Conservation (phyloP, 2,329 filamentous ascomycete genomes). For the Sporothrix dimorphospora region DNA sequence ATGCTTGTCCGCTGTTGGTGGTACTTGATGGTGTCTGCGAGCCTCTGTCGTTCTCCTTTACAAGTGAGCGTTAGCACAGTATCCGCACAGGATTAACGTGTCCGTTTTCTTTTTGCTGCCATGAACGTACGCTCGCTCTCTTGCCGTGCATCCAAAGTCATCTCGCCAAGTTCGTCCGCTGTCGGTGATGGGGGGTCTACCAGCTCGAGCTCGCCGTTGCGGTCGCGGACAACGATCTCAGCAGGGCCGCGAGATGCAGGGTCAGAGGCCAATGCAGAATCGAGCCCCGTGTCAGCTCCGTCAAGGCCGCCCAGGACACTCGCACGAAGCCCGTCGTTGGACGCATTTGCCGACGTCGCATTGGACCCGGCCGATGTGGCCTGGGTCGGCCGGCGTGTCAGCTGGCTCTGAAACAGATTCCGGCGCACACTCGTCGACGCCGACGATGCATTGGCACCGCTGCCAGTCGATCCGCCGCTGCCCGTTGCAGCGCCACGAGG, state of each 20-base stretch:
- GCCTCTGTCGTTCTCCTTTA: conserved; percentile 60
- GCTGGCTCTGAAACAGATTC: conserved; percentile 64
- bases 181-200: conserved; percentile 57
- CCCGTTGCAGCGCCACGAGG: not conserved
- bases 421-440: conserved; percentile 47
- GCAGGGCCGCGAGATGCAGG: not conserved
- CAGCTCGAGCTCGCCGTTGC: conserved; percentile 66
- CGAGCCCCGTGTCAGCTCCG: not conserved
- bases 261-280: not conserved
- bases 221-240: conserved; percentile 66
- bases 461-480: not conserved
- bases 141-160: conserved; percentile 59
- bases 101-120: conserved; percentile 36
- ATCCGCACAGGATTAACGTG: not conserved
- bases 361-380: conserved; percentile 46
- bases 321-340: not conserved
- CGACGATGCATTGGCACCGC: not conserved
- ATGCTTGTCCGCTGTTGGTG: conserved; percentile 59
- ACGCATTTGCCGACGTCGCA: conserved; percentile 40
- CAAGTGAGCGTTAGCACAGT: not conserved
- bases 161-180: conserved; percentile 59
- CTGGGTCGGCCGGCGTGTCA: conserved; percentile 60
- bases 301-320: not conserved
- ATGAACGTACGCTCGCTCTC: conserved; percentile 55
- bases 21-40: conserved; percentile 64